phyloP scores from a whole-genome alignment of 306 rosid genomes.

The Citrullus mucosospermus region DNA sequence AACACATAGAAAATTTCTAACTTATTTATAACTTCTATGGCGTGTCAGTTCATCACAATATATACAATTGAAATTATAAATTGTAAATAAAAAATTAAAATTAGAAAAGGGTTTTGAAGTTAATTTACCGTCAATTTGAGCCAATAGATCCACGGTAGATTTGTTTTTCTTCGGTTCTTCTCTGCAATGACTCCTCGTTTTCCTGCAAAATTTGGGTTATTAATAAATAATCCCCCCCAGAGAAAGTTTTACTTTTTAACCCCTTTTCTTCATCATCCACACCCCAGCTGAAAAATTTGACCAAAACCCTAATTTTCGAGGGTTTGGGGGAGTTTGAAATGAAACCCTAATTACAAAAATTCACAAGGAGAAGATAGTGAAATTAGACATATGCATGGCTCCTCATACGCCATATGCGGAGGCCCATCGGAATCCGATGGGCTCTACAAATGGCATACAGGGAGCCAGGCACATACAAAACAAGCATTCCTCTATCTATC shows the following conservation, averaged over 20 bases:
- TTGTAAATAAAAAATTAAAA: not conserved
- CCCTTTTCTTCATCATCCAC: not conserved
- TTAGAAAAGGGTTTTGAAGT: not conserved
- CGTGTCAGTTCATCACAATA: not conserved
- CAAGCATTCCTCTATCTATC: not conserved
- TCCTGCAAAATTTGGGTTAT: not conserved
- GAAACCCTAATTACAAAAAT: not conserved
- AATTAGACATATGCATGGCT: conserved; percentile 69
- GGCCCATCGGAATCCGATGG: conserved; percentile 66
- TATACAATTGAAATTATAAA: not conserved
- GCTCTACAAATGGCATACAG: conserved; percentile 93
- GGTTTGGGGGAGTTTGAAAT: not conserved
- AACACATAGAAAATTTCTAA: not conserved
- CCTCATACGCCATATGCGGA: conserved; percentile 99
- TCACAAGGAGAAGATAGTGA: not conserved
- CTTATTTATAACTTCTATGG: conserved; percentile 7
- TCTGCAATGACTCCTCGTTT: not conserved
- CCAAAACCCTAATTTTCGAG: not conserved
- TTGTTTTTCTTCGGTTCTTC: not conserved
- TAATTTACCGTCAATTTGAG: conserved; percentile 1
- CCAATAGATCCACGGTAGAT: conserved; percentile 4
- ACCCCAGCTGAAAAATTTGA: not conserved
- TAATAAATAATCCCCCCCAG: not conserved
- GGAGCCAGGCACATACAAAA: conserved; percentile 83
- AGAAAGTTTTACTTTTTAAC: not conserved